phyloP scores from a whole-genome alignment of 2,329 filamentous ascomycete genomes.

The Trichophyton schoenleinii region DNA sequence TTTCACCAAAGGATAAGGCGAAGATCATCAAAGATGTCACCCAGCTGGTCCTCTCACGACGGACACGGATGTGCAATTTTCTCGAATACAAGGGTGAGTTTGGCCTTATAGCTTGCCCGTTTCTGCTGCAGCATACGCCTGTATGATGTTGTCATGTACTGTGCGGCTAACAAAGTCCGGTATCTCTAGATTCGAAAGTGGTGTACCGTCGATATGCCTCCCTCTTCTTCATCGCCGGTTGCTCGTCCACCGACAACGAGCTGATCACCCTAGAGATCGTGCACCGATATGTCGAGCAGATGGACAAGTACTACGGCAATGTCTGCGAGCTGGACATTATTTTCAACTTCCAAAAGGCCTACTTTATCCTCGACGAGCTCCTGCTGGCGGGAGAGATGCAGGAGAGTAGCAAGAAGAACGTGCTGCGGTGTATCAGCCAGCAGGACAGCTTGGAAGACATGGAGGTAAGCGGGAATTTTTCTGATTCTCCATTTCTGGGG shows the following conservation, averaged over 20 bases:
- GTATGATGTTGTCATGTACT: not conserved
- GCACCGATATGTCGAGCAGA: constrained; percentile 98
- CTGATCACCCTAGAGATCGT: constrained; percentile 97
- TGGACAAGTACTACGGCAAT: constrained; percentile 99
- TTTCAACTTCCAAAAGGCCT: constrained; percentile 99
- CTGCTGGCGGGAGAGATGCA: constrained; percentile 92
- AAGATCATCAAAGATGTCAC: constrained; percentile 99
- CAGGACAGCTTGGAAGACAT: constrained; percentile 97
- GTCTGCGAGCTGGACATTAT: constrained; percentile 99
- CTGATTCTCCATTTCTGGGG: not conserved
- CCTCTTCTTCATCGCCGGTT: constrained; percentile 97
- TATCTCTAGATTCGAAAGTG: constrained; percentile 73
- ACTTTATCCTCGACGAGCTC: constrained; percentile 96
- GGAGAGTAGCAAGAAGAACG: constrained; percentile 99
- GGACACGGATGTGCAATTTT: constrained; percentile 99
- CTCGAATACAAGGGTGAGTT: constrained; percentile 87
- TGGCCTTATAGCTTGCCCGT: not conserved
- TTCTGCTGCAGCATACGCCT: not conserved
- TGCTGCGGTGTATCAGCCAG: constrained; percentile 86
- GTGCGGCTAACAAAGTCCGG: constrained; percentile 8
- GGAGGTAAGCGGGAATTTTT: constrained; percentile 60
- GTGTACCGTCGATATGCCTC: constrained; percentile 98
- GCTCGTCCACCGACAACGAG: constrained; percentile 94
- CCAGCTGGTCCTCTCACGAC: constrained; percentile 85
- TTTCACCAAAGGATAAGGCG: constrained; percentile 95